phyloP scores from a whole-genome alignment of 441 rosid genomes.

The Populus tomentosa region DNA sequence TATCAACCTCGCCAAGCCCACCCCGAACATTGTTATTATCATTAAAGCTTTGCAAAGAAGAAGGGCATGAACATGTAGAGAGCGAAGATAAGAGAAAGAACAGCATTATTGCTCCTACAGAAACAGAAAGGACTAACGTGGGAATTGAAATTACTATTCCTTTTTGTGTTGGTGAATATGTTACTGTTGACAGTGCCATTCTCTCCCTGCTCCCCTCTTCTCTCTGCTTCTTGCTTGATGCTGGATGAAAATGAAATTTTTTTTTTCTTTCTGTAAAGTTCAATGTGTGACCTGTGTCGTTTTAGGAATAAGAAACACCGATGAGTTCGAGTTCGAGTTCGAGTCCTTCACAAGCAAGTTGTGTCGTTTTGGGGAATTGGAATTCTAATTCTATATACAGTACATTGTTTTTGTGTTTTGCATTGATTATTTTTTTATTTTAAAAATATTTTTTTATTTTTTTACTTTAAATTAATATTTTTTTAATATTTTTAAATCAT shows the following conservation, averaged over 20 bases:
- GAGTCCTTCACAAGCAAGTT: neutral
- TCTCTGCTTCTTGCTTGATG: neutral
- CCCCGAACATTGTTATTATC: slow-evolving; percentile 6
- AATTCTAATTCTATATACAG: neutral
- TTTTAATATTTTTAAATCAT: too few relatives aligned
- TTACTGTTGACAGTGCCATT: slow-evolving; percentile 19
- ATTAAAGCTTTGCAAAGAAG: slow-evolving; percentile 1
- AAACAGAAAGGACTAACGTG: slow-evolving; percentile 54
- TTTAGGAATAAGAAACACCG: neutral
- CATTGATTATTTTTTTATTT: too few relatives aligned
- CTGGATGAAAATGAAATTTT: neutral
- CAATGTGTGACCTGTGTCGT: neutral
- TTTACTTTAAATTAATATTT: too few relatives aligned
- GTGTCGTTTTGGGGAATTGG: neutral
- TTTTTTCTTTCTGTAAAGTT: too few relatives aligned
- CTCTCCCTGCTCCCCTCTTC: neutral
- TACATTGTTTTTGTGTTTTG: too few relatives aligned
- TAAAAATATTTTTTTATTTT: too few relatives aligned
- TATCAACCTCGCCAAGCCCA: slow-evolving; percentile 6
- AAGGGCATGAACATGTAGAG: slow-evolving; percentile 53
- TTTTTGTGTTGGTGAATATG: slow-evolving; percentile 46
- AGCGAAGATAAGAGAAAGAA: slow-evolving; percentile 74
- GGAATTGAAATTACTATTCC: slow-evolving; percentile 68
- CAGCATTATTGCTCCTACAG: slow-evolving; percentile 52
- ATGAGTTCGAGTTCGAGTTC: neutral